These are phyloP conservation scores for Rhododendron ferrugineum DNA, from an alignment of 148 eudicot species.

Conservation along the genomic window DNA sequence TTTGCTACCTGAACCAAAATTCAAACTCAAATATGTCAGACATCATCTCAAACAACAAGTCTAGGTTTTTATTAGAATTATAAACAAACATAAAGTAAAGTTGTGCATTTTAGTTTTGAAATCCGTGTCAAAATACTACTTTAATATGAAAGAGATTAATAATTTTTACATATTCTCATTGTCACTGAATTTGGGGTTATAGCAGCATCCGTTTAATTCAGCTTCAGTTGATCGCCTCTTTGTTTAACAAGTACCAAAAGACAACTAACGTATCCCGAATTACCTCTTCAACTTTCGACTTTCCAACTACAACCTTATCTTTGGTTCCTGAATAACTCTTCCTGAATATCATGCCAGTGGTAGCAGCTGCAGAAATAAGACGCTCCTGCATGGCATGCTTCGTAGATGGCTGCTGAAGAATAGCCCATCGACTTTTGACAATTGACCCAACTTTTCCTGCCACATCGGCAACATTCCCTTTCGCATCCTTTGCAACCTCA, in stretches of 20 bases:
- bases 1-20: conserved; percentile 67
- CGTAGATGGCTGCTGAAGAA: conserved; percentile 84
- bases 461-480: conserved; percentile 71
- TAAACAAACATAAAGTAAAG: not conserved
- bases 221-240: conserved; percentile 52
- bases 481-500: conserved; percentile 86
- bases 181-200: not conserved
- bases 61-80: not conserved
- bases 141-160: not conserved
- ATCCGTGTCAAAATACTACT: not conserved
- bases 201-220: not conserved
- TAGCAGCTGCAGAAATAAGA: conserved; percentile 85
- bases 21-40: conserved; percentile 21
- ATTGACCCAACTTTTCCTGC: conserved; percentile 80
- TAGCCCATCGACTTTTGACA: conserved; percentile 86
- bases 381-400: conserved; percentile 94
- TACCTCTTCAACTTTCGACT: conserved; percentile 96
- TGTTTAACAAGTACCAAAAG: not conserved
- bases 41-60: not conserved
- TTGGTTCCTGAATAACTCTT: conserved; percentile 85
- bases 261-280: not conserved
- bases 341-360: conserved; percentile 72
- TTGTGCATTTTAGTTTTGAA: not conserved
- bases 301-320: conserved; percentile 83
- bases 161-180: not conserved